Conservation (phyloP, 2,329 filamentous ascomycete species). For the Lithohypha guttulata region DNA sequence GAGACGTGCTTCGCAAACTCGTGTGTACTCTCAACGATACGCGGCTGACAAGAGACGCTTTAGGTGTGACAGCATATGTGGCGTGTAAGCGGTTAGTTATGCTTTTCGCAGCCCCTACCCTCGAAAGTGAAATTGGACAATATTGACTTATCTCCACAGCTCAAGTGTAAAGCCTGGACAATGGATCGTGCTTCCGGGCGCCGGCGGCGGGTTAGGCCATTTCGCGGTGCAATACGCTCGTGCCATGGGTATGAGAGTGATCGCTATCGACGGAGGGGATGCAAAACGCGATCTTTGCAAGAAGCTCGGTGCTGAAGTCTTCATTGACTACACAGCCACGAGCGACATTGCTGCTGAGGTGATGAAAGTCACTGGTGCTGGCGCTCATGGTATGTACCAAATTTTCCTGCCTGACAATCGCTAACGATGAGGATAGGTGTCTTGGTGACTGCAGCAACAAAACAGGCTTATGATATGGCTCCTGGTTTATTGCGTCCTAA, state of each 20-base stretch:
- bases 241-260: slow-evolving; percentile 28
- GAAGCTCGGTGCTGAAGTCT: slow-evolving; percentile 29
- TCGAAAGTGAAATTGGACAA: too few species aligned
- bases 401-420: too few species aligned
- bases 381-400: slow-evolving; percentile 28
- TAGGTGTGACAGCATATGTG: slow-evolving; percentile 17
- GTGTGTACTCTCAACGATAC: not conserved
- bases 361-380: slow-evolving; percentile 27
- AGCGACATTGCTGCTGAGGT: slow-evolving; percentile 29
- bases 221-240: slow-evolving; percentile 27
- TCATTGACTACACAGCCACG: slow-evolving; percentile 28
- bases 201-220: slow-evolving; percentile 26
- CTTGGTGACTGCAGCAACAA: slow-evolving; percentile 29
- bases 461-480: slow-evolving; percentile 28
- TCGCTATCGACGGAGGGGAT: slow-evolving; percentile 30
- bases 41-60: too few species aligned
- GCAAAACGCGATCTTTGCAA: slow-evolving; percentile 29
- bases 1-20: slow-evolving; percentile 6
- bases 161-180: slow-evolving; percentile 26
- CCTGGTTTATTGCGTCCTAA: slow-evolving; percentile 27
- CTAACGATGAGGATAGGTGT: too few species aligned
- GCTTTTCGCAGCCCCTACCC: too few species aligned
- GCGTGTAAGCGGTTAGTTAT: slow-evolving; percentile 30
- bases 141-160: too few species aligned
- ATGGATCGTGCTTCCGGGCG: slow-evolving; percentile 24